A percentile compares a stretch with the other conserved stretches of the same genome.
Conservation (phyloP, 2,329 filamentous ascomycete species). For the Talaromyces sp. region DNA sequence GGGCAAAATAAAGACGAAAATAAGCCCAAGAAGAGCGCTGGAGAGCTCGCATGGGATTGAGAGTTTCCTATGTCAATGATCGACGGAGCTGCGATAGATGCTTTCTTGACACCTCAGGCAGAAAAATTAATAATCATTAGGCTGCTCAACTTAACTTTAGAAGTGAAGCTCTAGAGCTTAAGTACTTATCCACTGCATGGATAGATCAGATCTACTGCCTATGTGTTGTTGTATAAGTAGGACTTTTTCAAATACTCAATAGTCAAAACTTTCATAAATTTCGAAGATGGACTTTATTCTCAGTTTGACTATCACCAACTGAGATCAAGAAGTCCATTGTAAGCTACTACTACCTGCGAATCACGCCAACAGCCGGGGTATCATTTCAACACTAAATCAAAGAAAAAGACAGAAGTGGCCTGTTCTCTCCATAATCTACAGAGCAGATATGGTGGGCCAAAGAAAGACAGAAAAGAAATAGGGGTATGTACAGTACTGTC, state of each 20-base stretch:
- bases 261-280: too few species aligned
- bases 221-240: too few species aligned
- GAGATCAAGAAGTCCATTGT: slow-evolving; percentile 12
- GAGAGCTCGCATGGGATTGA: slow-evolving; percentile 8
- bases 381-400: slow-evolving; percentile 33
- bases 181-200: too few species aligned
- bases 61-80: slow-evolving; percentile 15
- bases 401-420: slow-evolving; percentile 19
- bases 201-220: too few species aligned
- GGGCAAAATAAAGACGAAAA: not conserved
- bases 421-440: slow-evolving; percentile 12
- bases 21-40: slow-evolving; percentile 5
- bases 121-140: slow-evolving; percentile 12
- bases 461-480: slow-evolving; percentile 9
- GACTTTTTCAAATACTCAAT: too few species aligned
- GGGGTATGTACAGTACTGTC: slow-evolving; percentile 1
- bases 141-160: too few species aligned
- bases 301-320: not conserved
- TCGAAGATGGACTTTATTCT: not conserved
- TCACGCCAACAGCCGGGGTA: slow-evolving; percentile 30
- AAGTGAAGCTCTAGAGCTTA: too few species aligned
- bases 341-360: slow-evolving; percentile 12
- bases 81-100: slow-evolving; percentile 14
- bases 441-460: not conserved
- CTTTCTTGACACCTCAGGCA: slow-evolving; percentile 27